These are phyloP conservation scores for Neofusicoccum sp. DNA, from an alignment of 2,329 filamentous ascomycete genomes.

Conservation along the genomic window DNA sequence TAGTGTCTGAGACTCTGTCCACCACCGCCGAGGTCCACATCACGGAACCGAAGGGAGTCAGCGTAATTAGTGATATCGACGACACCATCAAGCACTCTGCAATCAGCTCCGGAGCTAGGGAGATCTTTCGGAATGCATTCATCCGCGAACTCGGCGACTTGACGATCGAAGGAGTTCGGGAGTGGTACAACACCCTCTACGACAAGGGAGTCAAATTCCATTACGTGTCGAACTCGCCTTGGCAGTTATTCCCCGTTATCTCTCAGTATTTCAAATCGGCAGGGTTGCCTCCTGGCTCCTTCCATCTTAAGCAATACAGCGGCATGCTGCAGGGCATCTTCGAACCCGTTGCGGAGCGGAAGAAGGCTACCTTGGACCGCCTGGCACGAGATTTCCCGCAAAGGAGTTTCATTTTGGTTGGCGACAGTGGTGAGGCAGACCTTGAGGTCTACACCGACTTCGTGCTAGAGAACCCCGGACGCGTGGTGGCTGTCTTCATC, in stretches of 20 bases:
- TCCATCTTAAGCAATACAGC: slow-evolving; percentile 94
- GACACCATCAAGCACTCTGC: slow-evolving; percentile 97
- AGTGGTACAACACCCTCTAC: slow-evolving; percentile 83
- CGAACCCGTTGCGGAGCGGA: slow-evolving; percentile 92
- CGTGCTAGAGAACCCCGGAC: slow-evolving; percentile 79
- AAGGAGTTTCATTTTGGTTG: slow-evolving; percentile 85
- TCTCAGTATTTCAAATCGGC: slow-evolving; percentile 81
- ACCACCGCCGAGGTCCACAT: slow-evolving; percentile 76
- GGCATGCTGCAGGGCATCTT: slow-evolving; percentile 99
- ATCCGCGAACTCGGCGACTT: slow-evolving; percentile 81
- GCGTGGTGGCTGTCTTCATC: slow-evolving; percentile 87
- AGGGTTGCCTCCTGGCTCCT: slow-evolving; percentile 81
- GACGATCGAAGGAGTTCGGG: slow-evolving; percentile 80
- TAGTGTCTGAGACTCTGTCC: slow-evolving; percentile 84
- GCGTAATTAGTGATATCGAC: slow-evolving; percentile 95
- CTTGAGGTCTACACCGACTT: slow-evolving; percentile 96
- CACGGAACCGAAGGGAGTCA: slow-evolving; percentile 78
- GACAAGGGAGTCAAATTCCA: slow-evolving; percentile 85
- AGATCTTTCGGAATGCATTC: slow-evolving; percentile 96
- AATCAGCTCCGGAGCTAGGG: slow-evolving; percentile 81
- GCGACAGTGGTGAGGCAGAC: slow-evolving; percentile 95
- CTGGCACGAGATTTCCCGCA: slow-evolving; percentile 89
- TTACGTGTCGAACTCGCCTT: slow-evolving; percentile 99
- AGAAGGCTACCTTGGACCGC: slow-evolving; percentile 83
- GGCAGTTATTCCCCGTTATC: slow-evolving; percentile 92